A percentile compares a stretch with the other conserved stretches of the same genome.
Evolutionary conservation across 345 rosid species (phyloP).

Genomic region (Eucalyptus polyanthemos): DNA sequence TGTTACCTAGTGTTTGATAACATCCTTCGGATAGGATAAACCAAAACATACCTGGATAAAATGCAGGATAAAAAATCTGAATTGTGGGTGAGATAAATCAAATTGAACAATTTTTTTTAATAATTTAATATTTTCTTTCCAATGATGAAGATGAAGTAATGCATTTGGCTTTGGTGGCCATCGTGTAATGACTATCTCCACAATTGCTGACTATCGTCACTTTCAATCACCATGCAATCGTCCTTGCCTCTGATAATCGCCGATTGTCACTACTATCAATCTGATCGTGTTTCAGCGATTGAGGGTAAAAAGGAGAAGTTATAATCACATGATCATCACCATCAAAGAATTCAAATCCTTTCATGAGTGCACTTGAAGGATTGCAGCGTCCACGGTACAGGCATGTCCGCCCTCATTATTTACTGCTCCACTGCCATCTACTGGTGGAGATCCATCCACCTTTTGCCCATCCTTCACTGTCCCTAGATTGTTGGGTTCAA

Average conservation of each 20-base stretch:
- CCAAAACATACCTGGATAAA: rapidly evolving
- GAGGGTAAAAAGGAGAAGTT: not conserved
- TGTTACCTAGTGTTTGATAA: too few relatives aligned
- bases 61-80: not conserved
- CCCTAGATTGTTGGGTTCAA: not conserved
- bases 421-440: not conserved
- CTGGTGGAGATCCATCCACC: not conserved
- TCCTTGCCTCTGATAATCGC: not conserved
- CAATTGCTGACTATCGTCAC: not conserved
- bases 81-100: not conserved
- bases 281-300: too few relatives aligned
- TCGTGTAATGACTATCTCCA: not conserved
- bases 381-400: not conserved
- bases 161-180: not conserved
- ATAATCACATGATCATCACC: not conserved
- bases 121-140: not conserved
- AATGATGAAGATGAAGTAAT: not conserved
- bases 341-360: not conserved
- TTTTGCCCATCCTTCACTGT: not conserved
- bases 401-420: not conserved
- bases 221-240: not conserved
- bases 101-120: too few relatives aligned
- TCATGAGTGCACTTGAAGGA: not conserved
- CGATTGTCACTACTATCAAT: not conserved
- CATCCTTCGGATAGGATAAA: not conserved